Conservation (phyloP, 1,284 basidiomycete genomes). For the Termitomyces sp. region DNA sequence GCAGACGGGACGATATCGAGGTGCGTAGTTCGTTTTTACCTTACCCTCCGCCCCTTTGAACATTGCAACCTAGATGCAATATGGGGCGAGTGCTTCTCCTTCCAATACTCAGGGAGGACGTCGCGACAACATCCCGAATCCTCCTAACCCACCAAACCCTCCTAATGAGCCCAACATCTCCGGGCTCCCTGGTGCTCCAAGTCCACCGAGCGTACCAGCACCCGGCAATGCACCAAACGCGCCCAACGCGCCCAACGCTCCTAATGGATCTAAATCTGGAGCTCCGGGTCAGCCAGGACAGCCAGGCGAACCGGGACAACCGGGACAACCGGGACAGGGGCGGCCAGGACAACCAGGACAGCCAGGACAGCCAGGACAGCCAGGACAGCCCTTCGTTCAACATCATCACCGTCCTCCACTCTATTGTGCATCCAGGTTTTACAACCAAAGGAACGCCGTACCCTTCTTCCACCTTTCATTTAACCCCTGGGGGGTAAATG, state of each 20-base stretch:
- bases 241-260: neutral
- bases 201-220: neutral
- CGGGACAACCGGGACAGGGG: neutral
- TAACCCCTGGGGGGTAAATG: neutral
- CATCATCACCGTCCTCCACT: neutral
- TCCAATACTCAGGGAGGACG: neutral
- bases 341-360: neutral
- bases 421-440: neutral
- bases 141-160: neutral
- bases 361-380: neutral
- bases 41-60: neutral
- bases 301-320: neutral
- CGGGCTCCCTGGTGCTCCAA: neutral
- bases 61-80: neutral
- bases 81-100: neutral
- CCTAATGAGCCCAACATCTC: neutral
- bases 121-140: neutral
- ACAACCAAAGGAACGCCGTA: neutral
- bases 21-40: neutral
- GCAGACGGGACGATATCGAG: neutral
- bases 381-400: neutral
- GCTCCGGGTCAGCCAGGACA: neutral
- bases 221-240: neutral
- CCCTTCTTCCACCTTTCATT: slow-evolving; percentile 2
- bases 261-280: neutral